phyloP scores from a whole-genome alignment of 768 basidiomycete species.

The Boletellus ananiceps region DNA sequence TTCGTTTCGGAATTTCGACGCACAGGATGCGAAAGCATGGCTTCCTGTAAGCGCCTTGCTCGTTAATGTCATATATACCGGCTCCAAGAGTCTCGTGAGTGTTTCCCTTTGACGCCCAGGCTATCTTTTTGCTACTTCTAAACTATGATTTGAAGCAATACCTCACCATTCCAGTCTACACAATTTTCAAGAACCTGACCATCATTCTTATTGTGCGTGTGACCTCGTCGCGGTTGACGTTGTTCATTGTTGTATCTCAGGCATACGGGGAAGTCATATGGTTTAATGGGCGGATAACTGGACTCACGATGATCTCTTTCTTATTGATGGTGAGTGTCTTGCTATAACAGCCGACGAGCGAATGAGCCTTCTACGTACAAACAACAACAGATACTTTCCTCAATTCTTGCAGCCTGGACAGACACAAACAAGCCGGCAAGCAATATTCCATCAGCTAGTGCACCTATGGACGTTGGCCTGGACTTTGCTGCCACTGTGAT shows the following conservation, averaged over 20 bases:
- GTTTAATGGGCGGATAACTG: constrained; percentile 89
- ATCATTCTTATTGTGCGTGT: constrained; percentile 89
- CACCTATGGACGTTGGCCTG: constrained; percentile 26
- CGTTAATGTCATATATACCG: constrained; percentile 95
- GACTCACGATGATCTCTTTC: constrained; percentile 85
- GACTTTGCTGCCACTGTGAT: constrained; percentile 43
- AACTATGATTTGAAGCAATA: constrained; percentile 64
- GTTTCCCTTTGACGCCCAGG: neutral
- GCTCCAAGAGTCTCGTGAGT: constrained; percentile 92
- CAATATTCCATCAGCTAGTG: constrained; percentile 24
- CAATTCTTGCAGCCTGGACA: constrained; percentile 93
- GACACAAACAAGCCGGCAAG: constrained; percentile 52
- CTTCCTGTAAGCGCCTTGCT: constrained; percentile 91
- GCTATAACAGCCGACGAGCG: neutral
- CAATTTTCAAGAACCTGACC: constrained; percentile 99
- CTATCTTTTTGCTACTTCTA: neutral
- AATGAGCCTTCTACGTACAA: neutral
- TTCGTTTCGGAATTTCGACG: constrained; percentile 79
- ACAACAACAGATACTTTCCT: constrained; percentile 71
- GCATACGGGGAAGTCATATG: constrained; percentile 97
- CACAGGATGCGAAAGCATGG: constrained; percentile 85
- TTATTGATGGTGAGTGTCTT: constrained; percentile 71
- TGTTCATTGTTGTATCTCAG: constrained; percentile 35
- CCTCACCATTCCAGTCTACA: constrained; percentile 94
- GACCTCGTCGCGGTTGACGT: neutral